These are phyloP conservation scores for Hemisphaericaspora xylanilytica DNA, from an alignment of 1,139 yeast genomes.

Conservation along the genomic window DNA sequence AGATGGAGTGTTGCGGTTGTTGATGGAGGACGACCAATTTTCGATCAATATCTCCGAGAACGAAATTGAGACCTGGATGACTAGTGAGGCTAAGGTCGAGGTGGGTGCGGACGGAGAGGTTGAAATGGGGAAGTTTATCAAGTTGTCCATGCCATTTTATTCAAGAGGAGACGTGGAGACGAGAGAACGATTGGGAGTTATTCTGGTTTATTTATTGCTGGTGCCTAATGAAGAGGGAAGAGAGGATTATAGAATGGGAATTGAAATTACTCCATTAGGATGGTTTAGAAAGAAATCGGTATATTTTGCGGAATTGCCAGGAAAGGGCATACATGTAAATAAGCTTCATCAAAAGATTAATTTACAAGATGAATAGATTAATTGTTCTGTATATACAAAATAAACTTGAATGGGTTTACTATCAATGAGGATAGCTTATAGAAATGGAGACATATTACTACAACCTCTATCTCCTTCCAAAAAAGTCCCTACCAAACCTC, in stretches of 20 bases:
- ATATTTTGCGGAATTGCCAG: constrained; percentile 1
- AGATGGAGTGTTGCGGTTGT: constrained; percentile 11
- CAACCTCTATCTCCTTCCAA: constrained; percentile 6
- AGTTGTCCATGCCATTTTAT: constrained; percentile 33
- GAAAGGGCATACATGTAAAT: neutral
- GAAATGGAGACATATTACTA: too few relatives aligned
- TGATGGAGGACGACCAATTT: constrained; percentile 32
- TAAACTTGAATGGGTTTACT: too few relatives aligned
- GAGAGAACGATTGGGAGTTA: constrained; percentile 30
- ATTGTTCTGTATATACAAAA: neutral
- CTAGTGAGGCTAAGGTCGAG: constrained; percentile 10
- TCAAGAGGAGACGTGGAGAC: constrained; percentile 18
- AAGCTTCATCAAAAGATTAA: constrained; percentile 1
- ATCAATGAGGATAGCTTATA: too few relatives aligned
- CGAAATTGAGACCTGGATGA: constrained; percentile 33
- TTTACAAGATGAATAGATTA: neutral
- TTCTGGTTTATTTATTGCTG: constrained; percentile 33
- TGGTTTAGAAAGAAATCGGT: constrained; percentile 5
- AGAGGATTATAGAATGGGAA: constrained; percentile 22
- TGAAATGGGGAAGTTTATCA: constrained; percentile 23
- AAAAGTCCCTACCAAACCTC: constrained; percentile 19
- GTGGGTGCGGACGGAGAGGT: constrained; percentile 10
- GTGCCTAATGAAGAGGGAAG: constrained; percentile 12
- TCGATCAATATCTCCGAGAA: constrained; percentile 22
- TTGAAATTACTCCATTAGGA: constrained; percentile 27